Conservation (phyloP, 2,329 filamentous ascomycete genomes). For the Lachnellula hyalina region DNA sequence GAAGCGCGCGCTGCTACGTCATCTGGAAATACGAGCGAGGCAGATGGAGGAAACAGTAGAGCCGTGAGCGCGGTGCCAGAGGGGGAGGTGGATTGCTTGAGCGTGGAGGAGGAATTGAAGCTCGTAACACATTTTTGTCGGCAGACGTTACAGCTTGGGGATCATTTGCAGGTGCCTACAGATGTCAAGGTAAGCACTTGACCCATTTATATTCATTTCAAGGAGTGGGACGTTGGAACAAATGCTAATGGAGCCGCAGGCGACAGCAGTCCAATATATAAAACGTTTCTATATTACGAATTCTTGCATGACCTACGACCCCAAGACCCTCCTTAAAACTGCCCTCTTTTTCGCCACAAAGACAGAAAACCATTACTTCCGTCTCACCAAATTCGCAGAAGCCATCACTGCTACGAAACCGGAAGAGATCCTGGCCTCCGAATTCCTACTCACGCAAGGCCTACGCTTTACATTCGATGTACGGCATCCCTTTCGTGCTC, state of each 20-base stretch:
- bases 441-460: slow-evolving; percentile 88
- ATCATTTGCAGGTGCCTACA: slow-evolving; percentile 55
- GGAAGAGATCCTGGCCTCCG: slow-evolving; percentile 82
- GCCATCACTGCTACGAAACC: slow-evolving; percentile 65
- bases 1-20: slow-evolving; percentile 33
- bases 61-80: slow-evolving; percentile 20
- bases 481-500: slow-evolving; percentile 78
- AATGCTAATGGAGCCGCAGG: slow-evolving; percentile 16
- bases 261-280: slow-evolving; percentile 54
- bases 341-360: slow-evolving; percentile 92
- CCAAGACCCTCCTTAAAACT: slow-evolving; percentile 81
- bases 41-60: slow-evolving; percentile 29
- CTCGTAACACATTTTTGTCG: slow-evolving; percentile 76
- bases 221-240: not conserved
- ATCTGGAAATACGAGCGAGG: slow-evolving; percentile 28
- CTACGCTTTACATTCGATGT: slow-evolving; percentile 93
- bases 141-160: slow-evolving; percentile 51
- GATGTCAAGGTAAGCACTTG: slow-evolving; percentile 50
- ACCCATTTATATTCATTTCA: not conserved
- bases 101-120: slow-evolving; percentile 73
- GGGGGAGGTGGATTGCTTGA: slow-evolving; percentile 69
- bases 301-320: slow-evolving; percentile 93
- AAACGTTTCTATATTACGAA: slow-evolving; percentile 95
- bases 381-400: slow-evolving; percentile 58
- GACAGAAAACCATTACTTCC: slow-evolving; percentile 71